phyloP scores from a whole-genome alignment of 768 basidiomycete genomes.

The Mycena vulgaris region DNA sequence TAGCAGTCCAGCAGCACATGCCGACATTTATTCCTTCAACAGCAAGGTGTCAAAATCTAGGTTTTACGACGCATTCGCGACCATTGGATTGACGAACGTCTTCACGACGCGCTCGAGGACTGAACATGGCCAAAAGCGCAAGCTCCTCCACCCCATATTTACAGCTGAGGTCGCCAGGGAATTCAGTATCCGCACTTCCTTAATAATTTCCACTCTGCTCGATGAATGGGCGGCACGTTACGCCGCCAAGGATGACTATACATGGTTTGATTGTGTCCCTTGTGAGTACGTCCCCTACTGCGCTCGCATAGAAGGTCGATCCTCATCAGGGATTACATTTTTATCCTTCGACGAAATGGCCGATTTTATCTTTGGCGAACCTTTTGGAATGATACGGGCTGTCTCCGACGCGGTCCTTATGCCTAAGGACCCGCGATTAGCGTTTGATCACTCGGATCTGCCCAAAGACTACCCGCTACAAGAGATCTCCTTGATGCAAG shows the following conservation, averaged over 20 bases:
- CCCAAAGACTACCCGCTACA: background rate
- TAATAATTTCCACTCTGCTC: conserved; percentile 41
- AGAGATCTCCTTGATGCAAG: conserved; percentile 5
- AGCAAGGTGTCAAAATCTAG: conserved; percentile 66
- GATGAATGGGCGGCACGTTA: conserved; percentile 68
- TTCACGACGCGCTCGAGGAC: conserved; percentile 64
- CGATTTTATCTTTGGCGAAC: conserved; percentile 72
- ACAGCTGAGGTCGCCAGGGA: conserved; percentile 71
- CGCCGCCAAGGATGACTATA: conserved; percentile 58
- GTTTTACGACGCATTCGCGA: conserved; percentile 67
- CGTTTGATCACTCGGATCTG: conserved; percentile 20
- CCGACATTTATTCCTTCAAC: conserved; percentile 71
- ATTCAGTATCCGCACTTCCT: conserved; percentile 68
- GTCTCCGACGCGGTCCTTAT: conserved; percentile 67
- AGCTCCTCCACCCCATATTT: conserved; percentile 74
- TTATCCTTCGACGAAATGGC: conserved; percentile 77
- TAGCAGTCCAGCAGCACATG: conserved; percentile 68
- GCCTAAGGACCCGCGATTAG: conserved; percentile 55
- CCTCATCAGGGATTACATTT: conserved; percentile 40
- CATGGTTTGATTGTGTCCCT: conserved; percentile 65
- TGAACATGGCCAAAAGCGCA: conserved; percentile 77
- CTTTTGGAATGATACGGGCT: conserved; percentile 74
- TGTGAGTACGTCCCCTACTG: conserved; percentile 48
- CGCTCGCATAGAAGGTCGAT: background rate
- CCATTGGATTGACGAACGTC: conserved; percentile 53